phyloP scores from a whole-genome alignment of 208 protist genomes.

The Trypanosoma platydactyli region DNA sequence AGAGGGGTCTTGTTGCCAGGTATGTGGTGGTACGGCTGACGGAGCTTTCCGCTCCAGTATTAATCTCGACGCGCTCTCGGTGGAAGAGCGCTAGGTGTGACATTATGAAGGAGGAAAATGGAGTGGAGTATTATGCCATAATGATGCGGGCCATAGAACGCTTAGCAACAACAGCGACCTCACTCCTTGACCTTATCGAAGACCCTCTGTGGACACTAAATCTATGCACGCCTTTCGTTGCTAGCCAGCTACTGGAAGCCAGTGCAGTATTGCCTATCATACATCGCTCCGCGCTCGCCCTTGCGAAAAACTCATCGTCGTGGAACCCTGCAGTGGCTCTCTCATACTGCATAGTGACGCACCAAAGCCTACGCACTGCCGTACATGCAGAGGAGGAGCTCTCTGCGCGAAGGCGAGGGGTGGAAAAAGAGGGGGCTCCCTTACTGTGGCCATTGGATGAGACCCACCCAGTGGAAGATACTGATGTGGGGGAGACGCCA shows the following conservation, averaged over 20 bases:
- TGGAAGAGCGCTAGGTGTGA: not conserved
- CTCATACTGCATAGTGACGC: slow-evolving; percentile 20
- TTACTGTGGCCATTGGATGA: no score
- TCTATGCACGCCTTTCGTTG: not conserved
- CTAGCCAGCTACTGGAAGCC: slow-evolving; percentile 11
- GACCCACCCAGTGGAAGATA: no score
- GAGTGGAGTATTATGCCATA: not conserved
- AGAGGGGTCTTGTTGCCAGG: slow-evolving; percentile 17
- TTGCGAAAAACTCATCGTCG: slow-evolving; percentile 7
- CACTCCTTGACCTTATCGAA: slow-evolving; percentile 24
- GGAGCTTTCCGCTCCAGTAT: slow-evolving; percentile 27
- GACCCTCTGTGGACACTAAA: slow-evolving; percentile 22
- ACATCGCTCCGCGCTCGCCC: not conserved
- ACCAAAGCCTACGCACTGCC: not conserved
- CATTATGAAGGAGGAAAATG: not conserved
- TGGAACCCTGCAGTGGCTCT: slow-evolving; percentile 23
- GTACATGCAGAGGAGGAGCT: slow-evolving; percentile 2
- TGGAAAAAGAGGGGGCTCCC: not conserved
- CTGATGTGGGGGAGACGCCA: not conserved
- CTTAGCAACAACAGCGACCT: slow-evolving; percentile 13
- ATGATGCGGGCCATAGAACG: slow-evolving; percentile 5
- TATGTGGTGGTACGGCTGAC: slow-evolving; percentile 12
- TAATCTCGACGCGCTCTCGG: slow-evolving; percentile 6
- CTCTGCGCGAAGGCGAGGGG: not conserved
- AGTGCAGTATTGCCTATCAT: not conserved